Evolutionary conservation across 208 protist species (phyloP).

Genomic region (Angomonas deanei): DNA sequence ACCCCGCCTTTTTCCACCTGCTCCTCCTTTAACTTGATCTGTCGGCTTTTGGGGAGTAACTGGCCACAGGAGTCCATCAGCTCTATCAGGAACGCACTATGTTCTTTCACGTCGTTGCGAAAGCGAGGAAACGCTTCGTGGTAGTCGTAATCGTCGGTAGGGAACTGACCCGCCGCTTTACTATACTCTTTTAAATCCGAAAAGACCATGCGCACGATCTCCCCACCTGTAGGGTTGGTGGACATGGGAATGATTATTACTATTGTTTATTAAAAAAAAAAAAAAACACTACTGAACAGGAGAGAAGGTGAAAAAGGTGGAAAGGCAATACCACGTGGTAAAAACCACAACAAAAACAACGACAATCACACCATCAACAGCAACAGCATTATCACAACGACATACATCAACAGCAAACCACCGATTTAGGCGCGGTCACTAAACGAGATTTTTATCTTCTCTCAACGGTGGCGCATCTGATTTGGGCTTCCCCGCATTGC

Average conservation of each 20-base stretch:
- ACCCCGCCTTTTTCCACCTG: conserved; percentile 9
- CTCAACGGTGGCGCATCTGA: no score
- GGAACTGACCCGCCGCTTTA: conserved; percentile 44
- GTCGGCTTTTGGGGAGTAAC: conserved; percentile 64
- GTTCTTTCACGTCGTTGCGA: conserved; percentile 42
- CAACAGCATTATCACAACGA: no score
- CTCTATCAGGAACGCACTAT: conserved; percentile 44
- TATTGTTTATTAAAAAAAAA: not conserved
- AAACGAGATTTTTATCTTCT: no score
- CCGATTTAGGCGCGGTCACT: no score
- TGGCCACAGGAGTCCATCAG: conserved; percentile 66
- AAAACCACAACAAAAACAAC: not conserved
- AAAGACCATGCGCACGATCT: conserved; percentile 59
- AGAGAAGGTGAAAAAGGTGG: not conserved
- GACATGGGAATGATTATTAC: not conserved
- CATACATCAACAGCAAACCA: no score
- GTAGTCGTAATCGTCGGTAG: conserved; percentile 75
- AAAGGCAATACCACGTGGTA: not conserved
- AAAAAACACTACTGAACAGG: conserved; percentile 1
- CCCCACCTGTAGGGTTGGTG: conserved; percentile 44
- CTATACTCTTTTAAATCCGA: conserved; percentile 64
- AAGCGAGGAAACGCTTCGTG: conserved; percentile 81
- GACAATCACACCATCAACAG: not conserved
- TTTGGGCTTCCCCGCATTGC: no score
- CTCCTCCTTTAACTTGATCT: conserved; percentile 17